Conservation (phyloP, 2,329 filamentous ascomycete species). For the Beauveria caledonica region DNA sequence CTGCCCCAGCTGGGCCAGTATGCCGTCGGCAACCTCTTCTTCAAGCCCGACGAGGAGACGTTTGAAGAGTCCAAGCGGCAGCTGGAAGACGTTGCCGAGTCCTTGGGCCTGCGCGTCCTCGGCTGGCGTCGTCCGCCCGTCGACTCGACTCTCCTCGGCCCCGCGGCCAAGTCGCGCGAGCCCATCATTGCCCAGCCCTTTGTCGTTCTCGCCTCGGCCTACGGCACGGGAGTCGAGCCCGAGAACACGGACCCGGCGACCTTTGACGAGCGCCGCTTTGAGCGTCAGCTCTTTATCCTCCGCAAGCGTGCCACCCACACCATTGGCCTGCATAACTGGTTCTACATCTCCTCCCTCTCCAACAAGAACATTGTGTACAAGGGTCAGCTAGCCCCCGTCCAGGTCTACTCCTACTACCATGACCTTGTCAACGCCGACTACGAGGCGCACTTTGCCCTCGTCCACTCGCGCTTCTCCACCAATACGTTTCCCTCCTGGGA, state of each 20-base stretch:
- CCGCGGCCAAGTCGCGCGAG: conserved; percentile 87
- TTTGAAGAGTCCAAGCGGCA: conserved; percentile 83
- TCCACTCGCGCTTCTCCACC: conserved; percentile 95
- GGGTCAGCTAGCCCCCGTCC: conserved; percentile 85
- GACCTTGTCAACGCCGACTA: conserved; percentile 96
- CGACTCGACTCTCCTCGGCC: conserved; percentile 87
- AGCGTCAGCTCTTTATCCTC: conserved; percentile 87
- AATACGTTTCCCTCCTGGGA: conserved; percentile 99
- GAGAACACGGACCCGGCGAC: conserved; percentile 67
- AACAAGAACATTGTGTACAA: conserved; percentile 99
- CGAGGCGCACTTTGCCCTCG: conserved; percentile 91
- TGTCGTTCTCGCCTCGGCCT: conserved; percentile 77
- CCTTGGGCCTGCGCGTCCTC: conserved; percentile 78
- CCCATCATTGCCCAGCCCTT: conserved; percentile 94
- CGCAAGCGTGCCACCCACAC: conserved; percentile 92
- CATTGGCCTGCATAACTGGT: conserved; percentile 95
- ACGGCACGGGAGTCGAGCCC: conserved; percentile 73
- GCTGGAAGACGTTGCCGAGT: conserved; percentile 89
- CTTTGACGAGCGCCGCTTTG: conserved; percentile 81
- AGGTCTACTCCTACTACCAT: conserved; percentile 98
- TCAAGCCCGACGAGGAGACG: conserved; percentile 90
- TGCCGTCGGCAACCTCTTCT: conserved; percentile 95
- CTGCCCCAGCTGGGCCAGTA: conserved; percentile 87
- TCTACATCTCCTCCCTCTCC: conserved; percentile 91
- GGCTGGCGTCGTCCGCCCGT: conserved; percentile 95